A percentile compares a stretch with the other conserved stretches of the same genome.
phyloP scores from a whole-genome alignment of 192 early-diverging fungal species.

The Entomortierella lignicola region DNA sequence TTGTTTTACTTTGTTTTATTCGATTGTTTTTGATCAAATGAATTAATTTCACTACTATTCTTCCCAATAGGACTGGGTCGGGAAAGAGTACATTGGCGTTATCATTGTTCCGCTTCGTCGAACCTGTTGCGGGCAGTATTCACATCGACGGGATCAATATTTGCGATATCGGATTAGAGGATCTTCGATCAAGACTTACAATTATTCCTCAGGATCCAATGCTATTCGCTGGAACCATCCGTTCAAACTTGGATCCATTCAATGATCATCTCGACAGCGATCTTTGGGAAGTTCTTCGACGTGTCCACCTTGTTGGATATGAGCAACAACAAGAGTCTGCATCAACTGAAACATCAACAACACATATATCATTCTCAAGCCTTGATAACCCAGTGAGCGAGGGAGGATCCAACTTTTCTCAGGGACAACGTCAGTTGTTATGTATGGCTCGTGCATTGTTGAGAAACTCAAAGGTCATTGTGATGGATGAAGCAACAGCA shows the following conservation, averaged over 20 bases:
- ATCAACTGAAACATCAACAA: conserved; percentile 14
- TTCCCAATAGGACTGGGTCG: conserved; percentile 70
- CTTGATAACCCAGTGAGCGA: conserved; percentile 65
- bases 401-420: conserved; percentile 79
- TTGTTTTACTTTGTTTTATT: conserved; percentile 11
- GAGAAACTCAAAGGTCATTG: conserved; percentile 69
- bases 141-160: conserved; percentile 81
- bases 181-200: conserved; percentile 78
- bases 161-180: conserved; percentile 71
- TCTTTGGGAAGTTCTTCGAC: conserved; percentile 80
- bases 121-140: conserved; percentile 74
- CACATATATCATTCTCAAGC: conserved; percentile 56
- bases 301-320: conserved; percentile 73
- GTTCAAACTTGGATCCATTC: conserved; percentile 93
- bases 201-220: conserved; percentile 84
- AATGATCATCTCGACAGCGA: conserved; percentile 76
- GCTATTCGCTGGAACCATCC: conserved; percentile 75
- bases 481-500: conserved; percentile 92
- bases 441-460: conserved; percentile 83
- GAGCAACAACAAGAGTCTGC: conserved; percentile 11
- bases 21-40: too few relatives aligned
- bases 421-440: conserved; percentile 87
- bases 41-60: too few relatives aligned
- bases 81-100: conserved; percentile 84
- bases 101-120: conserved; percentile 83